Conservation (phyloP, 306 rosid species). For the Cicer yamashitae region DNA sequence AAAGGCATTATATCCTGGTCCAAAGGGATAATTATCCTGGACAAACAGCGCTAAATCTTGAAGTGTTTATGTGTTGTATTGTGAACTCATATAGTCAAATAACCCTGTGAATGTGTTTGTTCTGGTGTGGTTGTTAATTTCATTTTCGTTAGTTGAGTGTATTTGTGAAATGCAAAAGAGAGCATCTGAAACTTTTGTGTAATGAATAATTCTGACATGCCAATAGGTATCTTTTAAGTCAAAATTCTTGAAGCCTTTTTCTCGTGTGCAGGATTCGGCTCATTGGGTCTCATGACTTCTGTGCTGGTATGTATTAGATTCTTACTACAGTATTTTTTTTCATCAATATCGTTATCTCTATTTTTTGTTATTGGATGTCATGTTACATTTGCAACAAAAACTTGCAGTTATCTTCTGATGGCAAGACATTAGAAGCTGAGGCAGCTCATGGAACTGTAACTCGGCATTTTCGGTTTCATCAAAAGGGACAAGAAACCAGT, state of each 20-base stretch:
- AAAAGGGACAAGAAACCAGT: constrained; percentile 95
- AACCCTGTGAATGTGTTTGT: constrained; percentile 12
- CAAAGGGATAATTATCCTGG: neutral
- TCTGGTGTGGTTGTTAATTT: constrained; percentile 18
- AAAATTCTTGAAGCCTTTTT: constrained; percentile 43
- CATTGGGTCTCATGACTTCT: constrained; percentile 96
- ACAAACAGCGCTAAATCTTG: neutral
- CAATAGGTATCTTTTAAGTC: constrained; percentile 27
- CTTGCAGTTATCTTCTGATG: constrained; percentile 91
- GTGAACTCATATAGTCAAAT: neutral
- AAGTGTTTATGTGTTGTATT: neutral
- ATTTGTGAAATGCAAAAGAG: constrained; percentile 9
- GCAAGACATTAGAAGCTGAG: constrained; percentile 96
- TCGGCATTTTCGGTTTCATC: constrained; percentile 87
- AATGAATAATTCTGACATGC: constrained; percentile 27
- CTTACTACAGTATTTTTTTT: neutral
- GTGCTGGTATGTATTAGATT: constrained; percentile 72
- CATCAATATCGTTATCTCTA: constrained; percentile 8
- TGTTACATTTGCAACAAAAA: constrained; percentile 30
- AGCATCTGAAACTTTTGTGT: constrained; percentile 30
- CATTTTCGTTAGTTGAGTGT: constrained; percentile 13
- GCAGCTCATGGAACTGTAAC: constrained; percentile 99
- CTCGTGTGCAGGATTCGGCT: constrained; percentile 83
- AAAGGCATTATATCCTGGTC: constrained; percentile 18
- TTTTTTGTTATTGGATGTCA: constrained; percentile 34